Percentiles rank a stretch among this genome's conserved stretches.
Conservation (phyloP, 495 filamentous ascomycete genomes). For the Penicillium paxilli region DNA sequence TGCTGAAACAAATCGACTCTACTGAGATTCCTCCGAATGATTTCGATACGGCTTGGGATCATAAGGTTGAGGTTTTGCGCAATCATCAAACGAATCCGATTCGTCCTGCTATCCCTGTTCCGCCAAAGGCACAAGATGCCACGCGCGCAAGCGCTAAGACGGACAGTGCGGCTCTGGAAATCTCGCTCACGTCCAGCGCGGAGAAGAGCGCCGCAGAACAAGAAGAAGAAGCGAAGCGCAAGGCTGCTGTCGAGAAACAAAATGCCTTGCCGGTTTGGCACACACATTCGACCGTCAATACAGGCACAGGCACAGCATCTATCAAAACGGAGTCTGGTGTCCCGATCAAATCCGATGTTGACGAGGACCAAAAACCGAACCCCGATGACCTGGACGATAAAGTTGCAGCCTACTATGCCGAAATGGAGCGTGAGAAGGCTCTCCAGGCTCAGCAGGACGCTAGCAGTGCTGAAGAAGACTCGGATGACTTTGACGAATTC, state of each 20-base stretch:
- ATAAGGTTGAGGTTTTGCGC: slow-evolving; percentile 50
- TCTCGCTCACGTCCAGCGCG: slow-evolving; percentile 71
- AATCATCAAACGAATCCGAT: slow-evolving; percentile 55
- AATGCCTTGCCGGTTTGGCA: slow-evolving; percentile 92
- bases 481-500: slow-evolving; percentile 50
- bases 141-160: slow-evolving; percentile 69
- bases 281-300: slow-evolving; percentile 75
- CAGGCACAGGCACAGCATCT: slow-evolving; percentile 12
- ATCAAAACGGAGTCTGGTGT: slow-evolving; percentile 39
- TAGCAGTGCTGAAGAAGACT: slow-evolving; percentile 47
- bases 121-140: slow-evolving; percentile 57
- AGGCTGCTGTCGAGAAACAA: slow-evolving; percentile 73
- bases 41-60: slow-evolving; percentile 73
- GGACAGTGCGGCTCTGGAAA: slow-evolving; percentile 69
- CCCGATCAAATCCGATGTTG: slow-evolving; percentile 43
- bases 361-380: slow-evolving; percentile 57
- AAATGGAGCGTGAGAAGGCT: slow-evolving; percentile 51
- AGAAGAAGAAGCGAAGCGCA: slow-evolving; percentile 68
- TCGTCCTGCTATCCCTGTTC: slow-evolving; percentile 45
- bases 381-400: slow-evolving; percentile 47
- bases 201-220: slow-evolving; percentile 76
- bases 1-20: slow-evolving; percentile 84
- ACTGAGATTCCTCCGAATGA: slow-evolving; percentile 81
- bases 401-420: slow-evolving; percentile 52
- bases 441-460: slow-evolving; percentile 48